phyloP scores from a whole-genome alignment of 176 grass and related monocot species.

The Ampelocalamus luodianensis region DNA sequence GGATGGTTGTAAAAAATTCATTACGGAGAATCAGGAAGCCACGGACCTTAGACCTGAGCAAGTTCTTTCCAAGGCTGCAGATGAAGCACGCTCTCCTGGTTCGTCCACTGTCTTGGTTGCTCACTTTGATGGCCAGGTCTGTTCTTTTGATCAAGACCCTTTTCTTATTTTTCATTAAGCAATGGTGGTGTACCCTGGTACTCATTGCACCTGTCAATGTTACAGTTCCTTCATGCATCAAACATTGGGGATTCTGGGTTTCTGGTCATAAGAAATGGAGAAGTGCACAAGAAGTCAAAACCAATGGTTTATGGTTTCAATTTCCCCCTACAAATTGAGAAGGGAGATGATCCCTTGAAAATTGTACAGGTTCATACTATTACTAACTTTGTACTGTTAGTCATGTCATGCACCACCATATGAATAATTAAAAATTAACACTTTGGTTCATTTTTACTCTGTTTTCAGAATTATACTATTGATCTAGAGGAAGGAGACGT shows the following conservation, averaged over 20 bases:
- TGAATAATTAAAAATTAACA: background rate
- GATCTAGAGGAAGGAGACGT: conserved; percentile 77
- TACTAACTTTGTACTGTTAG: background rate
- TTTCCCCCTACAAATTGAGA: conserved; percentile 92
- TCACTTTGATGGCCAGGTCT: conserved; percentile 90
- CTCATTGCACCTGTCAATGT: background rate
- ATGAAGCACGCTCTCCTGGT: conserved; percentile 73
- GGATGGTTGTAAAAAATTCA: conserved; percentile 66
- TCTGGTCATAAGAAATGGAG: conserved; percentile 83
- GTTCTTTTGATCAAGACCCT: conserved; percentile 7
- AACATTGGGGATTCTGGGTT: conserved; percentile 98
- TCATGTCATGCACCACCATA: background rate
- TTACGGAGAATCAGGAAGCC: conserved; percentile 48
- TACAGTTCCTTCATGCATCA: conserved; percentile 76
- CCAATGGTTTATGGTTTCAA: conserved; percentile 98
- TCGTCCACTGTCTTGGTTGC: conserved; percentile 92
- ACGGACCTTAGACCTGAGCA: conserved; percentile 56
- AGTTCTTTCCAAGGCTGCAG: conserved; percentile 71
- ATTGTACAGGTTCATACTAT: conserved; percentile 62
- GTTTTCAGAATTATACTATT: conserved; percentile 67
- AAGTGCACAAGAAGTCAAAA: conserved; percentile 66
- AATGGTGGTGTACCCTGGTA: background rate
- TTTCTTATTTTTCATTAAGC: background rate
- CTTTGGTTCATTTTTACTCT: background rate
- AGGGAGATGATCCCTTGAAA: conserved; percentile 77